Base-by-base conservation (phyloP, 495 filamentous ascomycete species). In the Tuber umbilicatum region DNA sequence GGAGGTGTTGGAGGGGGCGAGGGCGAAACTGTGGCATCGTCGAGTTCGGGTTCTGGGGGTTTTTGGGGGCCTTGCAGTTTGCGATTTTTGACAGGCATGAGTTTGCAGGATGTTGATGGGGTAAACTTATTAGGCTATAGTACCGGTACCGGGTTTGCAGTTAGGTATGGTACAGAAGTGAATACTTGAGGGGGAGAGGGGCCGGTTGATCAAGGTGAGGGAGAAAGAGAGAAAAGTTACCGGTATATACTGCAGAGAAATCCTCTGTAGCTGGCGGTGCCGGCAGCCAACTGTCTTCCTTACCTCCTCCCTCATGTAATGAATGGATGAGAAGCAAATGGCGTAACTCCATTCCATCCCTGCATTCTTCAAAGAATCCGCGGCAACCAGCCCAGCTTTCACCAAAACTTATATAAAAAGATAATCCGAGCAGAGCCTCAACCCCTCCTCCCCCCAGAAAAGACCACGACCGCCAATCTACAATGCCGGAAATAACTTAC, bases 401-500 rank as follows among this genome's bases (percentile, higher is more conserved):
- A 5, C 42, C 17, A 19, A 45, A 45, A 45, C 42, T 19, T 19
- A 45, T 19, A 19, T 17, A 45, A 45, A 45, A 47, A 50, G 47
- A 55, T 55, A 55, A 55, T 55, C 47, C 47, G 9, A 17, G 27
- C 55, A 64, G 55, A 64, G 55, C 55, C 55, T 64, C 55, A 35
- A 31, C 50, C 27, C 50, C n/a, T 4, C n/a, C 50, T 0, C 23
- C 50, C n/a, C 43, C 43, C 43, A 1, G 9, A 5, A 19, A 5
- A 19, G 2, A 38, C 17, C 75, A 67, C 42, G 70, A 27, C 21
- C 76, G 47, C 37, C 69, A 67, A 10, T 19, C 5, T 12, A 50
- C 85, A 37, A 85, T 87, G 16, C 76, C 85, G 41, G 86, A 90
- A 73, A 88, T 97, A 74, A 87, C 87, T 75, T 98, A 97, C 84